Conservation (phyloP, 108 stramenopile genomes). For the Thalassiosira profunda region DNA sequence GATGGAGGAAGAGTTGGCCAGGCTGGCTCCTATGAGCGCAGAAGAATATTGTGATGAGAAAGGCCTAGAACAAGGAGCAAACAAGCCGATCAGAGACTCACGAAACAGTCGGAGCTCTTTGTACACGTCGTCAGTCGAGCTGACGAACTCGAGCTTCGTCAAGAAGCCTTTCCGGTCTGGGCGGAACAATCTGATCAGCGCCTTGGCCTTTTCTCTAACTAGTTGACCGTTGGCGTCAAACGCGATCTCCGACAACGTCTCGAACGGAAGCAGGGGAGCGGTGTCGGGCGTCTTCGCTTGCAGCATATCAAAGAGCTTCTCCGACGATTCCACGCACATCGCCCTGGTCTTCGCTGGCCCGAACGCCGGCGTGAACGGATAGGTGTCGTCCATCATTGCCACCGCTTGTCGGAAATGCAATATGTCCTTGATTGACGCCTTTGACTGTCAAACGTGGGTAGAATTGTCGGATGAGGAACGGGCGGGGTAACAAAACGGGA, state of each 20-base stretch:
- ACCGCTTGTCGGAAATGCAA: conserved; percentile 53
- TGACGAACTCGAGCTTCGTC: conserved; percentile 39
- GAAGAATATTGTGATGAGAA: too few species aligned
- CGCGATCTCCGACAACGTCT: conserved; percentile 44
- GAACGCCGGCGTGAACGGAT: conserved; percentile 46
- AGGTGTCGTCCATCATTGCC: conserved; percentile 29
- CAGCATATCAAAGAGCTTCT: conserved; percentile 55
- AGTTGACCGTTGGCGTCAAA: conserved; percentile 26
- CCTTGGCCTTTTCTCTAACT: conserved; percentile 35
- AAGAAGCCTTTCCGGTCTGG: conserved; percentile 66
- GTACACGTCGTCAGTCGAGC: conserved; percentile 56
- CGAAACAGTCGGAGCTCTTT: conserved; percentile 58
- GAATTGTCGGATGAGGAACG: background rate
- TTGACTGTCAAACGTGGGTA: conserved; percentile 3
- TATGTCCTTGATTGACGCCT: conserved; percentile 44
- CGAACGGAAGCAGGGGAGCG: conserved; percentile 50
- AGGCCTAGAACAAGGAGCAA: too few species aligned
- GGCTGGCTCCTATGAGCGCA: too few species aligned
- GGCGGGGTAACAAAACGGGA: background rate
- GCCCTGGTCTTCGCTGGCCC: conserved; percentile 58
- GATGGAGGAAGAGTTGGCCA: conserved; percentile 50
- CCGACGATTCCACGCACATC: conserved; percentile 62
- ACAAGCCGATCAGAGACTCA: too few species aligned
- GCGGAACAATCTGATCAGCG: conserved; percentile 62
- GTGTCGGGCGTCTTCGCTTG: conserved; percentile 35